phyloP scores from a whole-genome alignment of 2,329 filamentous ascomycete species.

The Zasmidium angulare region DNA sequence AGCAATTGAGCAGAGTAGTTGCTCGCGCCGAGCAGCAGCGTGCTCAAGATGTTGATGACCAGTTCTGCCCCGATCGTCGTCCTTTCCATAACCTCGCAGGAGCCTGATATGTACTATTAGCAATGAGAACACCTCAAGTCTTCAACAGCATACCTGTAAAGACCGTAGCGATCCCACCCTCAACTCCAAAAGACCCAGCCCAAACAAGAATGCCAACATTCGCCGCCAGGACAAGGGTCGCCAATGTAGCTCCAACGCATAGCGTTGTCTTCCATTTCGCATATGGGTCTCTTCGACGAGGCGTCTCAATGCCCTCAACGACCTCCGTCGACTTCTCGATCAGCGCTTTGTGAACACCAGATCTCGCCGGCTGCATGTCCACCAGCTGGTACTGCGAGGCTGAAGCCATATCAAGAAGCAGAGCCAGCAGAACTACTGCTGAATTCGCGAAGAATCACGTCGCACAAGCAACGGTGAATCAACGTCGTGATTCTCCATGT shows the following conservation, averaged over 20 bases:
- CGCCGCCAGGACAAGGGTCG: background rate
- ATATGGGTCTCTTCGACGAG: background rate
- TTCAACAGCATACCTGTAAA: background rate
- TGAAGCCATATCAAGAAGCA: too few species aligned
- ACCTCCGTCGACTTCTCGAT: background rate
- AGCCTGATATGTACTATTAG: background rate
- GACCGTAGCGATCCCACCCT: background rate
- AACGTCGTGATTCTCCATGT: too few species aligned
- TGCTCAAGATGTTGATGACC: background rate
- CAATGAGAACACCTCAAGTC: too few species aligned
- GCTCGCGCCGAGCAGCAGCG: background rate
- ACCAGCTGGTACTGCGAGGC: too few species aligned
- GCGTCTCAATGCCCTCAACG: background rate
- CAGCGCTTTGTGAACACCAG: background rate
- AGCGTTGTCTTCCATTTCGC: background rate
- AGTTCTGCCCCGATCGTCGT: background rate
- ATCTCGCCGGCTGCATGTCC: background rate
- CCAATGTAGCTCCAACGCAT: background rate
- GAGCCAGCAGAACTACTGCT: too few species aligned
- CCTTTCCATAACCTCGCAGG: background rate
- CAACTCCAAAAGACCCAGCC: background rate
- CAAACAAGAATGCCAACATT: background rate
- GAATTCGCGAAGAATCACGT: too few species aligned
- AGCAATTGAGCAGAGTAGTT: background rate
- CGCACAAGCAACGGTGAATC: too few species aligned